Conservation (phyloP, 495 filamentous ascomycete genomes). For the Ascobolus immersus region DNA sequence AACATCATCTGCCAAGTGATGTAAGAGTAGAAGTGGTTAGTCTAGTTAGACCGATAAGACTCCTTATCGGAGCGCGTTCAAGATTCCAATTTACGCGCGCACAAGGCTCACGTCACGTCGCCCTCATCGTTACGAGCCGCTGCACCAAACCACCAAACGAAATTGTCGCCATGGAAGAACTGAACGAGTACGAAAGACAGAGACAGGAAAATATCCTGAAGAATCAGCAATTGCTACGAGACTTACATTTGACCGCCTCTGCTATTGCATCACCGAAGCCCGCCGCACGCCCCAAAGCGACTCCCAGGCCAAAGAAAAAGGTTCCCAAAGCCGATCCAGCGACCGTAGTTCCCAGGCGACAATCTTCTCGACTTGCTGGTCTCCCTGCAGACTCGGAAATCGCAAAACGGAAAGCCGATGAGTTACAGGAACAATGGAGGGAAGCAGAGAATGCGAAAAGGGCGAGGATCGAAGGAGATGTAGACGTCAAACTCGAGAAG, state of each 20-base stretch:
- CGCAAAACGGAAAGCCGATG: conserved; percentile 57
- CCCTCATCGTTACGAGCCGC: no score
- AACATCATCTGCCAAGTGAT: no score
- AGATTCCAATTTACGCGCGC: no score
- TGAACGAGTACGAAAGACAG: conserved; percentile 45
- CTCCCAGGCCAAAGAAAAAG: conserved; percentile 24
- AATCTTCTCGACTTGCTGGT: conserved; percentile 39
- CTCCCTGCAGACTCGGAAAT: conserved; percentile 44
- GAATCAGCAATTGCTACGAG: conserved; percentile 41
- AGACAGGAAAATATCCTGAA: conserved; percentile 49
- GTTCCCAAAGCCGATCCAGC: conserved; percentile 25
- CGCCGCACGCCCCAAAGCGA: conserved; percentile 8
- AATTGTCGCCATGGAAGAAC: no score
- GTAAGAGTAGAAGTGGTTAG: no score
- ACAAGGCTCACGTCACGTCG: no score
- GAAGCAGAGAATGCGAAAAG: conserved; percentile 44
- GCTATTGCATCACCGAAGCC: conserved; percentile 15
- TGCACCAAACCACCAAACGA: no score
- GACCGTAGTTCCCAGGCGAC: conserved; percentile 28
- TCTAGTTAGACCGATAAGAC: no score
- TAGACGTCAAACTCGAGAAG: conserved; percentile 31
- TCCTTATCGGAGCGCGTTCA: no score
- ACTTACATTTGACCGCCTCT: conserved; percentile 25
- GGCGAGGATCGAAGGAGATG: conserved; percentile 40
- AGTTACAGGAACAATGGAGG: conserved; percentile 34